These are phyloP conservation scores for Globisporangium viniferum DNA, from an alignment of 352 stramenopile genomes.

Conservation along the genomic window DNA sequence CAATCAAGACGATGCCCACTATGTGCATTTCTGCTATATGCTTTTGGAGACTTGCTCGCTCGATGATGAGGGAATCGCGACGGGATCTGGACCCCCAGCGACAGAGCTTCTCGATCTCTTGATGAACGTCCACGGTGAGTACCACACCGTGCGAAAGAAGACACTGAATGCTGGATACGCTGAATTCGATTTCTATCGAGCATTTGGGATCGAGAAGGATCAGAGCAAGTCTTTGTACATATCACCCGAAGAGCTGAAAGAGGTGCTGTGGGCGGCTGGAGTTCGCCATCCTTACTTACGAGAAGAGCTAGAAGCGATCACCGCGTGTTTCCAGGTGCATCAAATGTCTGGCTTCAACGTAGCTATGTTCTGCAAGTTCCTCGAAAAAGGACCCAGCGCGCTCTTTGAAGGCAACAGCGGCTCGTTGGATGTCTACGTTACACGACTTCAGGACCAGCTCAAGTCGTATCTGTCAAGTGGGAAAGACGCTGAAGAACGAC, in stretches of 20 bases:
- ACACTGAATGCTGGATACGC: constrained; percentile 22
- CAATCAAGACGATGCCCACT: constrained; percentile 32
- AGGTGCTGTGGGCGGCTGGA: constrained; percentile 62
- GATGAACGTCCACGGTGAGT: constrained; percentile 41
- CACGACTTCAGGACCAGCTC: constrained; percentile 54
- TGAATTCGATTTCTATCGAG: constrained; percentile 42
- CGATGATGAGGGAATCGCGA: constrained; percentile 21
- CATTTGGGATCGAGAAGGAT: constrained; percentile 42
- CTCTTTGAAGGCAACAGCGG: constrained; percentile 41
- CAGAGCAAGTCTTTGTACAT: constrained; percentile 36
- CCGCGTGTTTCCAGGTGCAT: constrained; percentile 48
- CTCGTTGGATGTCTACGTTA: constrained; percentile 52
- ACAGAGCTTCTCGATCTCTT: constrained; percentile 53
- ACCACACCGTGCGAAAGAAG: constrained; percentile 26
- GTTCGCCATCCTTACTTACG: constrained; percentile 64
- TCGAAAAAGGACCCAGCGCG: constrained; percentile 43
- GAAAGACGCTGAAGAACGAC: constrained; percentile 41
- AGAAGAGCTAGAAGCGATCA: constrained; percentile 61
- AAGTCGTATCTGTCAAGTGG: constrained; percentile 52
- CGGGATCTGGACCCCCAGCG: constrained; percentile 23
- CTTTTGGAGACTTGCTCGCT: constrained; percentile 47
- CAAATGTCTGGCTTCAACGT: constrained; percentile 47
- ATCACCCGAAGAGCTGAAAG: constrained; percentile 60
- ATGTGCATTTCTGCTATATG: constrained; percentile 55
- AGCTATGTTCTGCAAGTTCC: constrained; percentile 47